Percentiles rank a stretch among this genome's conserved stretches.
phyloP scores from a whole-genome alignment of 108 stramenopile genomes.

The Pseudonitzschia multiseries region DNA sequence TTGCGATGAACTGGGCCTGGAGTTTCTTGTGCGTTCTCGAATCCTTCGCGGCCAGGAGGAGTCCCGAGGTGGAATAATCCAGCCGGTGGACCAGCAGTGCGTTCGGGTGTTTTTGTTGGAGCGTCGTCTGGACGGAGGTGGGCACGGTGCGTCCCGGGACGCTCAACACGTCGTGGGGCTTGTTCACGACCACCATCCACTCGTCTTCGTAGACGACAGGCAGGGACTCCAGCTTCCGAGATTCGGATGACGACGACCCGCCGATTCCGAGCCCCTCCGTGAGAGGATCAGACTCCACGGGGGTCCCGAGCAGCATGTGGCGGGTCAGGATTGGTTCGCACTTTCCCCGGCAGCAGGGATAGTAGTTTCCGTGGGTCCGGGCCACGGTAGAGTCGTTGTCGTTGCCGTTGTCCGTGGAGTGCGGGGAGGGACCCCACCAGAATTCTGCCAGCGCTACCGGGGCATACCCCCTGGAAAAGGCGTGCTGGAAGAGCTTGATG shows the following conservation, averaged over 20 bases:
- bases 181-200: constrained; percentile 24
- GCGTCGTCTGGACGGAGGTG: constrained; percentile 15
- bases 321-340: constrained; percentile 23
- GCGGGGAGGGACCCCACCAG: constrained; percentile 28
- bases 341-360: constrained; percentile 31
- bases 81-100: constrained; percentile 31
- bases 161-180: constrained; percentile 26
- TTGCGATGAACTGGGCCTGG: constrained; percentile 27
- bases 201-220: constrained; percentile 26
- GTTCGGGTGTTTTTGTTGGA: constrained; percentile 13
- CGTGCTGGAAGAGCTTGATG: constrained; percentile 27
- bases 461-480: constrained; percentile 20
- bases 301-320: constrained; percentile 24
- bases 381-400: neutral
- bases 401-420: neutral
- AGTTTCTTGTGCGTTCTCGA: constrained; percentile 17
- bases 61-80: constrained; percentile 27
- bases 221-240: neutral
- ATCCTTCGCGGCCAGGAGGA: constrained; percentile 23
- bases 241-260: too few relatives aligned
- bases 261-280: neutral
- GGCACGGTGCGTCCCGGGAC: constrained; percentile 23
- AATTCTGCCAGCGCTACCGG: constrained; percentile 31
- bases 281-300: constrained; percentile 25
- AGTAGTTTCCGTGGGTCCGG: constrained; percentile 27